Conservation (phyloP, 2,329 filamentous ascomycete genomes). For the Aspergillus brasiliensis region DNA sequence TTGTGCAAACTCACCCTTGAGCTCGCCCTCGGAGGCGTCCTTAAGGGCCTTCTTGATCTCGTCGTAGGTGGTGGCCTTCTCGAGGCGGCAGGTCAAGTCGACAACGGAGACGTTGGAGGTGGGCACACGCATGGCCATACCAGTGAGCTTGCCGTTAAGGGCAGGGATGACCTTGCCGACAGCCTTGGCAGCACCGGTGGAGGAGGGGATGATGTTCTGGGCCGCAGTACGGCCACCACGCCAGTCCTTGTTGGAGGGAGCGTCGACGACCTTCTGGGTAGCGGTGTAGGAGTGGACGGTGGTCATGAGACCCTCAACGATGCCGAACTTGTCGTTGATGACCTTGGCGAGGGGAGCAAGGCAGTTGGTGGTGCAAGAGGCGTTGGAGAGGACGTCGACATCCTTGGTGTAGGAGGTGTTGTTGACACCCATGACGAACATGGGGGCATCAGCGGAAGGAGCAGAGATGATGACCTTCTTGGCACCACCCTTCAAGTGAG, state of each 20-base stretch:
- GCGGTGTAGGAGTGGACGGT: conserved; percentile 99
- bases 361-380: conserved; percentile 99
- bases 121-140: conserved; percentile 99
- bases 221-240: conserved; percentile 97
- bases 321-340: conserved; percentile 96
- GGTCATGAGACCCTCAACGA: conserved; percentile 99
- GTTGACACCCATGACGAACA: conserved; percentile 99
- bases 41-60: conserved; percentile 92
- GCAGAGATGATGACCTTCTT: conserved; percentile 86
- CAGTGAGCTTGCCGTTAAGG: conserved; percentile 99
- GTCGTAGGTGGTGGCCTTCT: conserved; percentile 75
- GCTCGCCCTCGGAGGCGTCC: conserved; percentile 76
- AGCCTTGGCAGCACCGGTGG: conserved; percentile 99
- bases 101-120: conserved; percentile 99
- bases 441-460: conserved; percentile 76
- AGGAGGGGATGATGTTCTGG: conserved; percentile 99
- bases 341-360: conserved; percentile 99
- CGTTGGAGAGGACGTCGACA: conserved; percentile 95
- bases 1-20: conserved; percentile 67
- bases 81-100: conserved; percentile 89
- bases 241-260: conserved; percentile 98
- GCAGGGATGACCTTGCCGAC: conserved; percentile 99
- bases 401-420: conserved; percentile 88
- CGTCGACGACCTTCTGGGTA: conserved; percentile 99
- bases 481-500: conserved; percentile 92